Conservation (phyloP, 305 asterid genomes). For the Ilex paraguariensis region DNA sequence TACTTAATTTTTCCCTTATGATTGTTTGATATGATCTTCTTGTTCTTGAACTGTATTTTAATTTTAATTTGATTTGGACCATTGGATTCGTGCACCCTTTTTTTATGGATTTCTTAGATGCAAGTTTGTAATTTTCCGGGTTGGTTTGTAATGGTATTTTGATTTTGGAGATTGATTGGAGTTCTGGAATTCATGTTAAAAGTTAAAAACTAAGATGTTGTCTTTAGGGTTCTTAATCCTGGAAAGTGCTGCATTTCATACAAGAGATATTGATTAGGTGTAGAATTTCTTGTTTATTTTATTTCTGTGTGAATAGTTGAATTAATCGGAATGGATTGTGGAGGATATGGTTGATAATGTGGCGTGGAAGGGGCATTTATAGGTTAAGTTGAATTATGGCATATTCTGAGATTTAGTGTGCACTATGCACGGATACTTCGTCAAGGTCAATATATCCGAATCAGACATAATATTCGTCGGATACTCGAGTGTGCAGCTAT, state of each 20-base stretch:
- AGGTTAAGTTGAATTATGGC: neutral
- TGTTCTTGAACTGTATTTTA: no score
- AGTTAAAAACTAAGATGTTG: neutral
- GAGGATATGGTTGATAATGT: neutral
- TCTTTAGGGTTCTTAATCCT: neutral
- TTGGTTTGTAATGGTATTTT: neutral
- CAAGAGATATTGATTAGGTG: neutral
- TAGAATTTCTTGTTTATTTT: no score
- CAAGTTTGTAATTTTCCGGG: neutral
- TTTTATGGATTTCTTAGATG: neutral
- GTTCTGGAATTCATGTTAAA: neutral
- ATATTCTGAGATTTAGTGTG: neutral
- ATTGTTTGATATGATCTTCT: no score
- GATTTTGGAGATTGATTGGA: neutral
- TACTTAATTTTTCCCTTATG: neutral
- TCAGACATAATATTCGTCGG: no score
- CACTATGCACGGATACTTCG: no score
- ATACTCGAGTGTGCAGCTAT: no score
- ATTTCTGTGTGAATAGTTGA: no score
- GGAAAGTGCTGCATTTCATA: neutral
- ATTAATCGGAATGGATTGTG: neutral
- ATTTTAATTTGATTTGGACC: neutral
- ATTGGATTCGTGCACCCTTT: neutral
- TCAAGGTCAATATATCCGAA: no score
- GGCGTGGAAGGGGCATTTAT: neutral